Evolutionary conservation across 1,284 basidiomycete genomes (phyloP).

Genomic region (Vanrija sp.): DNA sequence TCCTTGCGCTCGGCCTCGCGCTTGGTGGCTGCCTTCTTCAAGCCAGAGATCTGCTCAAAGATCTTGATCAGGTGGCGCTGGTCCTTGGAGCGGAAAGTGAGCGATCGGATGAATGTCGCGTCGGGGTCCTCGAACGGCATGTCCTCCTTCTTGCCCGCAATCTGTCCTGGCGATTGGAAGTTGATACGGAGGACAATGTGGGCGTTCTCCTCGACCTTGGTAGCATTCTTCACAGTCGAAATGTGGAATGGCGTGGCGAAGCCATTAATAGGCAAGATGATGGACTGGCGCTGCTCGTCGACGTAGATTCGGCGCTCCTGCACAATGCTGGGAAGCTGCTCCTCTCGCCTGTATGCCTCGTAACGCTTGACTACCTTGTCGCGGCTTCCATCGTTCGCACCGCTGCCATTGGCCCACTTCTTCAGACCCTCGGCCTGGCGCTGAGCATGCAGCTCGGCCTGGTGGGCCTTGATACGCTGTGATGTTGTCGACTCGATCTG

Average conservation of each 20-base stretch:
- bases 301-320: slow-evolving; percentile 81
- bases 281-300: slow-evolving; percentile 83
- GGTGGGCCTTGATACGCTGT: slow-evolving; percentile 78
- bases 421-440: slow-evolving; percentile 79
- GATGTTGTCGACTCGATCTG: slow-evolving; percentile 67
- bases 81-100: slow-evolving; percentile 89
- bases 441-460: slow-evolving; percentile 73
- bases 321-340: slow-evolving; percentile 73
- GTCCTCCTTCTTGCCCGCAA: slow-evolving; percentile 98
- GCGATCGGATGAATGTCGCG: slow-evolving; percentile 91
- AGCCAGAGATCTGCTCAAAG: slow-evolving; percentile 85
- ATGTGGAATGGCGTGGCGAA: slow-evolving; percentile 98
- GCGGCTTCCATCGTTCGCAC: slow-evolving; percentile 70
- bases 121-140: slow-evolving; percentile 98
- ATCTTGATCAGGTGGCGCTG: slow-evolving; percentile 83
- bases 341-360: slow-evolving; percentile 95
- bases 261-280: slow-evolving; percentile 89
- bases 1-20: slow-evolving; percentile 96
- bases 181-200: slow-evolving; percentile 94
- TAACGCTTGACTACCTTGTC: slow-evolving; percentile 87
- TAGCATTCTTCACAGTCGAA: slow-evolving; percentile 96
- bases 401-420: slow-evolving; percentile 63
- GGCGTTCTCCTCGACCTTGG: slow-evolving; percentile 95
- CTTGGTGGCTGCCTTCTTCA: slow-evolving; percentile 97
- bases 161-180: slow-evolving; percentile 96